These are phyloP conservation scores for Schizochytrium sp. DNA, from an alignment of 108 stramenopile genomes.

Conservation along the genomic window DNA sequence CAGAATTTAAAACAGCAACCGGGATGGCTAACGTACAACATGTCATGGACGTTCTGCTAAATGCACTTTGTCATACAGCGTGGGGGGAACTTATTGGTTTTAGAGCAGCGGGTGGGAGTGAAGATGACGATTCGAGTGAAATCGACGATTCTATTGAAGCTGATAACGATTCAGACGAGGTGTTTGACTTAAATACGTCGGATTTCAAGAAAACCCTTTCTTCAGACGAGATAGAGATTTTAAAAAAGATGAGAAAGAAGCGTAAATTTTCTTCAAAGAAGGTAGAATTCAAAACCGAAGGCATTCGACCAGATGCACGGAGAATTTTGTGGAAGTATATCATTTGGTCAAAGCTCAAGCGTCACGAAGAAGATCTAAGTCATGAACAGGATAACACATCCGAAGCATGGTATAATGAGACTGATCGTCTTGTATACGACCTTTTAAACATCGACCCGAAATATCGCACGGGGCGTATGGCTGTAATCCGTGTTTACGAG, in stretches of 20 bases:
- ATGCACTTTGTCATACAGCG: neutral
- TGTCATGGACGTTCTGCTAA: neutral
- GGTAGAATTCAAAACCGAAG: neutral
- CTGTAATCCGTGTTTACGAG: conserved; percentile 7
- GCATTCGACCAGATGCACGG: neutral
- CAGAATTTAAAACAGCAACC: neutral
- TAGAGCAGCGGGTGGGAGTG: too few relatives aligned
- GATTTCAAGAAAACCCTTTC: neutral
- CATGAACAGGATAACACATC: neutral
- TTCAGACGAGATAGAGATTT: neutral
- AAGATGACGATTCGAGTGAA: too few relatives aligned
- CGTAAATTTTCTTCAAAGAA: too few relatives aligned
- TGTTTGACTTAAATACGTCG: neutral
- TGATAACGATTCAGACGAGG: too few relatives aligned
- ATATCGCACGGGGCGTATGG: conserved; percentile 37
- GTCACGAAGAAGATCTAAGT: neutral
- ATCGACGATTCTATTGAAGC: too few relatives aligned
- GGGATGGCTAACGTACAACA: neutral
- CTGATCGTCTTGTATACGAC: conserved; percentile 14
- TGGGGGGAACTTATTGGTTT: too few relatives aligned
- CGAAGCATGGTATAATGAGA: conserved; percentile 20
- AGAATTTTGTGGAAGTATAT: neutral
- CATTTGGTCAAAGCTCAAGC: neutral
- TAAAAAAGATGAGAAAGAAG: too few relatives aligned
- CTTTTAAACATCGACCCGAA: neutral